Evolutionary conservation across 73 alveolate genomes (phyloP), one percentile per base, ranked within the genome.

Genomic region (Paramecium octaurelia): DNA sequence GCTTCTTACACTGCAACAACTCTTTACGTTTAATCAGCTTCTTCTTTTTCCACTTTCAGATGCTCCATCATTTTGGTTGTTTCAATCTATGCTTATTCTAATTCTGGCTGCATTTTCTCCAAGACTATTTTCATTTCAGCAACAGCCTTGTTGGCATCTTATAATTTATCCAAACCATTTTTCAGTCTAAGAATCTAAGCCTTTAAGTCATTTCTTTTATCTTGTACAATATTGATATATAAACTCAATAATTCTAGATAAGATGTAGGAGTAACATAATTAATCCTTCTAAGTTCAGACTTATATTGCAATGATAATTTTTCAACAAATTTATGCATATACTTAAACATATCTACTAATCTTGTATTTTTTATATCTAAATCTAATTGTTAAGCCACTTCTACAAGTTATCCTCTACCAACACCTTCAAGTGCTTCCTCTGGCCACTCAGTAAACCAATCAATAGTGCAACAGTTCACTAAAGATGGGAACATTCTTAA

Each of bases 361-460:
- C 86, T 36, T 24, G 93, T 96, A 58, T 86, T 77, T 27, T 90
- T 93, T 24, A 88, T 92, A n/a, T 93, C 97, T 1, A 90, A 73
- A n/a, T 92, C 93, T 34, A 92, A 68, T 58, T 50, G 29, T 54
- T 89, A 54, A 5, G 90, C 96, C 6, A 92, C 75, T 21, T 95
- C 98, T 23, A 40, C 57, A 3, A 96, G 42, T 35, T 89, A 50
- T 11, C 97, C 96, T 46, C 94, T 73, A 27, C 95, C 94, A 9
- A 93, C 96, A 40, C 95, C 90, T 54, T 64, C 70, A 31, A 98
- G 97, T 6, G 96, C 96, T 50, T 94, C 98, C 86, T 95, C 98
- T n/a, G 99, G 99, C 99, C 99, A 98, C 88, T 99, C 99, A 40
- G 99, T 95, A 93, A 98, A 97, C 99, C 99, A 98, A 94, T 98